These are phyloP conservation scores for Eimeria sp. DNA, from an alignment of 169 alveolate genomes.

Conservation along the genomic window DNA sequence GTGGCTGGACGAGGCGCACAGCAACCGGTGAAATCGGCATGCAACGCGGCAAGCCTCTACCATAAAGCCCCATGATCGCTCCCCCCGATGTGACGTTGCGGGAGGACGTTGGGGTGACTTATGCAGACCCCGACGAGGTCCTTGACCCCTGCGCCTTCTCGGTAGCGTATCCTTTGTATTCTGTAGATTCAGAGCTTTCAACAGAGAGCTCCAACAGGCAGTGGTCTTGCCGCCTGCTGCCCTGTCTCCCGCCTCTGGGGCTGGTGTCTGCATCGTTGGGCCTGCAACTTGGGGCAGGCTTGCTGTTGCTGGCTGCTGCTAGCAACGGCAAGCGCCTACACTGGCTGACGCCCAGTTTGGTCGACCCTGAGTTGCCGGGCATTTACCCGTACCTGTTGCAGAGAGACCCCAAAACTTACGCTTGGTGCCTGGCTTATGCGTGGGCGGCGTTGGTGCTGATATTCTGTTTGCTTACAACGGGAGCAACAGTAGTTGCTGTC, in stretches of 20 bases:
- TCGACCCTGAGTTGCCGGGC: conserved; percentile 46
- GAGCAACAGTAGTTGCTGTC: conserved; percentile 3
- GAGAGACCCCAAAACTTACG: conserved; percentile 53
- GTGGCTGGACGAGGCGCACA: not conserved
- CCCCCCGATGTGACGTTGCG: conserved; percentile 60
- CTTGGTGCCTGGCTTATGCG: conserved; percentile 57
- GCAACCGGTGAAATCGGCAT: not conserved
- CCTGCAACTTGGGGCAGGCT: conserved; percentile 49
- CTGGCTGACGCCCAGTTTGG: conserved; percentile 19
- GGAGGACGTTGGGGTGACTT: conserved; percentile 58
- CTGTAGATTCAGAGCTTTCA: conserved; percentile 66
- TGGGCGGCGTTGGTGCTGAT: not conserved
- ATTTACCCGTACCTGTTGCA: not conserved
- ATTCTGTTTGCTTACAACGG: not conserved
- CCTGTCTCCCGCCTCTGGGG: conserved; percentile 66
- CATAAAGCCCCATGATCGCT: conserved; percentile 12
- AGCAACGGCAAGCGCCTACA: conserved; percentile 62
- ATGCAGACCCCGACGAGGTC: conserved; percentile 69
- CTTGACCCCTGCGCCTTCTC: conserved; percentile 57
- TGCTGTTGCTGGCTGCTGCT: conserved; percentile 27
- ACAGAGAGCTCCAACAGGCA: conserved; percentile 63
- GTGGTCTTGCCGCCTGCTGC: conserved; percentile 69
- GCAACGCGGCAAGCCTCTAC: conserved; percentile 4
- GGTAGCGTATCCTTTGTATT: conserved; percentile 42
- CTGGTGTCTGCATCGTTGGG: conserved; percentile 53